Base-by-base conservation (phyloP, 768 basidiomycete species). In the Phaeotremella skinneri region DNA sequence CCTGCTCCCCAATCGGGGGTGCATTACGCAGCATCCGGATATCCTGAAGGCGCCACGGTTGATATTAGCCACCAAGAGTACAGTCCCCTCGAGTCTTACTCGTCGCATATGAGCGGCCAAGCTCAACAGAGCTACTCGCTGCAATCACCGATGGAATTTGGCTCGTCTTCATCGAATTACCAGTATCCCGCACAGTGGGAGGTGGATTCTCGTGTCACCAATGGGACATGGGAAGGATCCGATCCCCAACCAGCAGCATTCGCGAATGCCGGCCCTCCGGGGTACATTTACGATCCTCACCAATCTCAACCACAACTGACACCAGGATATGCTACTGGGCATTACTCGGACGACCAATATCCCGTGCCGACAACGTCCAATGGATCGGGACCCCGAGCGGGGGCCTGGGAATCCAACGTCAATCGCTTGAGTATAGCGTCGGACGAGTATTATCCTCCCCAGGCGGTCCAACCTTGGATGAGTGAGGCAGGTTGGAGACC, bases 221-320 rank as follows among this genome's bases (percentile, higher is more conserved):
- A n/a, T n/a, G n/a, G n/a, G n/a, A n/a, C n/a, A n/a, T n/a, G n/a
- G n/a, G n/a, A n/a, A n/a, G n/a, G n/a, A n/a, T n/a, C n/a, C n/a
- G n/a, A n/a, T n/a, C 58, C 68, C 25, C 54, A 62, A 30, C 71
- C 68, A 1, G 71, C 61, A 21, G 59, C 67, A 48, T 74, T 74
- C 56, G 72, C 72, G 42, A 70, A 74, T 41, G 69, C 69, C 26
- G 72, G 72, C 54, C 72, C 69, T 11, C 72, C 72, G 3, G 72
- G 67, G 25, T 69, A 65, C 52, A 48, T 52, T 13, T 73, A 73
- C 49, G 39, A 62, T 30, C 66, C 67, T 6, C 43, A 45, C 21
- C 37, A 39, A 39, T n/a, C 37, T 9, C 37, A 39, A 39, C 37
- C 9, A 39, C 37, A 39, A n/a, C n/a, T 39, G 37, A 39, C n/a